phyloP scores from a whole-genome alignment of 1,284 basidiomycete species.

The Papiliotrema laurentii region DNA sequence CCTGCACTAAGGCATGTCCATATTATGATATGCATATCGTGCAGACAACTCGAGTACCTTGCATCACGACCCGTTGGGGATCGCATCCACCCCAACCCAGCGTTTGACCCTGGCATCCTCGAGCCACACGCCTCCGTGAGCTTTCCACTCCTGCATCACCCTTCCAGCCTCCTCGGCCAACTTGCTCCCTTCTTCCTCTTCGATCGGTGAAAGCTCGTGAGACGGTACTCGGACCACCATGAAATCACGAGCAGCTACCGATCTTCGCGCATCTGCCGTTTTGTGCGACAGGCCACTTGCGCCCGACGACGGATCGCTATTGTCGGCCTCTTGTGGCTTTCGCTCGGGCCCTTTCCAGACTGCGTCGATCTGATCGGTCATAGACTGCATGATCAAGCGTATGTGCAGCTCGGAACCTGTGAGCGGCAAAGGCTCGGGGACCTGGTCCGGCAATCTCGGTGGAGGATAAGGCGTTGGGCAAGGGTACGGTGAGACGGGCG shows the following conservation, averaged over 20 bases:
- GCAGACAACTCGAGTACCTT: no score
- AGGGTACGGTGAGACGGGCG: conserved; percentile 41
- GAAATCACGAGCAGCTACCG: conserved; percentile 64
- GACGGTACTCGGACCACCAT: conserved; percentile 57
- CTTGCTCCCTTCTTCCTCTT: conserved; percentile 59
- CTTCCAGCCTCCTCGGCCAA: conserved; percentile 64
- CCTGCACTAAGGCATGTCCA: no score
- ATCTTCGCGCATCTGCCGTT: conserved; percentile 43
- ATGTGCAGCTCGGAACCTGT: conserved; percentile 39
- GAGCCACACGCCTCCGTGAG: conserved; percentile 29
- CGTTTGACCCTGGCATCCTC: conserved; percentile 7
- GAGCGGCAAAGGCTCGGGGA: conserved; percentile 24
- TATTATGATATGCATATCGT: no score
- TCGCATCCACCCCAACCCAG: no score
- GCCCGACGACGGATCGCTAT: background rate
- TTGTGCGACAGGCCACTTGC: background rate
- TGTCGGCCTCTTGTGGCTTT: background rate
- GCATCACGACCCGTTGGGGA: no score
- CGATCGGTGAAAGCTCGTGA: conserved; percentile 39
- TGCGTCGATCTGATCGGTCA: conserved; percentile 44
- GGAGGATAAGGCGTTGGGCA: conserved; percentile 25
- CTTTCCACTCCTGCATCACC: conserved; percentile 52
- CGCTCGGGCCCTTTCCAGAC: conserved; percentile 24
- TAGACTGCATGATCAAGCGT: conserved; percentile 49
- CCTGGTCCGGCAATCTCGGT: conserved; percentile 6